Percentiles rank a stretch among this genome's conserved stretches.
phyloP scores from a whole-genome alignment of 345 rosid genomes.

The Alliaria petiolata region DNA sequence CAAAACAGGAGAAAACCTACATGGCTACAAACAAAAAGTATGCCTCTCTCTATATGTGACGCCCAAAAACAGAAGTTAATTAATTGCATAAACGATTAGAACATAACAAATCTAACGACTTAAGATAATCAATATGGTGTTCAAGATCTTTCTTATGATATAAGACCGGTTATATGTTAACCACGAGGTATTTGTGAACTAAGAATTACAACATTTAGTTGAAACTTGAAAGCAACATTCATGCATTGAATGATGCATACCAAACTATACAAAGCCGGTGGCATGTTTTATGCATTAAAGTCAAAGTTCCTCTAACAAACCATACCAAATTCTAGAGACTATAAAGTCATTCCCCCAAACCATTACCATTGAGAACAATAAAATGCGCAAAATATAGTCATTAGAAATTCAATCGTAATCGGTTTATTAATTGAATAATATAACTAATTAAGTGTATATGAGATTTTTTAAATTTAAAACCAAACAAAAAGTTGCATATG shows the following conservation, averaged over 20 bases:
- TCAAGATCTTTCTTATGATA: not conserved
- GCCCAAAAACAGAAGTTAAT: not conserved
- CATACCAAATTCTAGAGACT: conserved; percentile 9
- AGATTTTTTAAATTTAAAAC: too few species aligned
- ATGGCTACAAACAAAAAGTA: not conserved
- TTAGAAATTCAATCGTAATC: not conserved
- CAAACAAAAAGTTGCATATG: too few species aligned
- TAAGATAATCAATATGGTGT: not conserved
- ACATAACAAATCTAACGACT: not conserved
- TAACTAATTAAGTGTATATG: too few species aligned
- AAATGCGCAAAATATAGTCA: not conserved
- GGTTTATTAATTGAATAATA: not conserved
- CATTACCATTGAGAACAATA: not conserved
- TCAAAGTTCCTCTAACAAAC: conserved; percentile 13
- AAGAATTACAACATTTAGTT: not conserved
- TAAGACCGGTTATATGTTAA: not conserved
- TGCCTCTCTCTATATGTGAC: not conserved
- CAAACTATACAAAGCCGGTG: conserved; percentile 29
- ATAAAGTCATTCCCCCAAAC: conserved; percentile 4
- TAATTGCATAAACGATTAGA: not conserved
- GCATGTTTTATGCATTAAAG: conserved; percentile 35
- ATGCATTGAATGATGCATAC: conserved; percentile 28
- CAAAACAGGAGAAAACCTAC: not conserved
- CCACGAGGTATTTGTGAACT: conserved; percentile 1
- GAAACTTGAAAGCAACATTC: conserved; percentile 15